phyloP scores from a whole-genome alignment of 371 early-diverging fungal species.

The Mucor lusitanicus region DNA sequence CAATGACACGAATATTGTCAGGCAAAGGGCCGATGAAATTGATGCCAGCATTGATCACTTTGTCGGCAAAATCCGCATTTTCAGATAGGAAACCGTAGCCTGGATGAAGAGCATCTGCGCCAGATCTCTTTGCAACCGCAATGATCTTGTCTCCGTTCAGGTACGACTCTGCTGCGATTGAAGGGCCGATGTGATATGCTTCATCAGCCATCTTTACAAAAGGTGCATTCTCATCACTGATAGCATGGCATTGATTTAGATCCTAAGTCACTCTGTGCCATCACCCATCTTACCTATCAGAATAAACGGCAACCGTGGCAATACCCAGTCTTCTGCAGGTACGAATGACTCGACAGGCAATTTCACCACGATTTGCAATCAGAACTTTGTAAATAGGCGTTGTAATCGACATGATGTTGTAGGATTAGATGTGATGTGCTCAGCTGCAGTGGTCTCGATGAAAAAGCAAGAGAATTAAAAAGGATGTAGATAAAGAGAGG shows the following conservation, averaged over 20 bases:
- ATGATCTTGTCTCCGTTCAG: constrained; percentile 68
- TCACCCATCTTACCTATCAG: constrained; percentile 74
- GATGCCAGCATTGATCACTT: constrained; percentile 66
- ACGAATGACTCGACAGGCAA: constrained; percentile 90
- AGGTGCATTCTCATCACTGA: constrained; percentile 78
- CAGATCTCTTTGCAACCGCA: constrained; percentile 55
- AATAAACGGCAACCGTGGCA: constrained; percentile 92
- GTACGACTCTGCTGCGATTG: constrained; percentile 74
- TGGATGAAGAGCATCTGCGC: constrained; percentile 83
- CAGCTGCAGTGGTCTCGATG: neutral
- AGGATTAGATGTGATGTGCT: neutral
- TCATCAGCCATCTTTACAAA: constrained; percentile 87
- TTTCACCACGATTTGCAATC: constrained; percentile 97
- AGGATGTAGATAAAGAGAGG: neutral
- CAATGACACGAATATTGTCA: constrained; percentile 87
- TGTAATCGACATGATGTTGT: constrained; percentile 4
- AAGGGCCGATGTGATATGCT: constrained; percentile 73
- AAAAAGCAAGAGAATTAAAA: neutral
- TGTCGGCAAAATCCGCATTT: constrained; percentile 75
- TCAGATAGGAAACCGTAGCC: constrained; percentile 94
- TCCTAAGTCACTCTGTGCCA: neutral
- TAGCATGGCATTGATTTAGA: constrained; percentile 9
- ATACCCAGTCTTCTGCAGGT: constrained; percentile 84
- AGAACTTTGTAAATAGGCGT: constrained; percentile 84
- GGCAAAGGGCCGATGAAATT: constrained; percentile 80